phyloP scores from a whole-genome alignment of 2,329 filamentous ascomycete genomes.

The Microsporum ferrugineum region DNA sequence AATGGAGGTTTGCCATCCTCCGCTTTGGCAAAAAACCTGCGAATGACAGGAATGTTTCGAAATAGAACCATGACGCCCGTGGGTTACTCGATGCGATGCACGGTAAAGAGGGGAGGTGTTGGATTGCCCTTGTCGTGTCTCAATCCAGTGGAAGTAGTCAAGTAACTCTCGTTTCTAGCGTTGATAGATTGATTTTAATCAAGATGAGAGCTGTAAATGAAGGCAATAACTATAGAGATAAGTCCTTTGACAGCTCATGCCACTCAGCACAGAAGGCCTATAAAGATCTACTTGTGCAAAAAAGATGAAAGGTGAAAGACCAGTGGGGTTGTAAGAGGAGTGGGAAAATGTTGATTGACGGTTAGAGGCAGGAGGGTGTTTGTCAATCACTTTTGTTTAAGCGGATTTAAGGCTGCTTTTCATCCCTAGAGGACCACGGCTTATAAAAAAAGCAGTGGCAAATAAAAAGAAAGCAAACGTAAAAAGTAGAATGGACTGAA shows the following conservation, averaged over 20 bases:
- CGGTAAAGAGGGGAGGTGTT: not conserved
- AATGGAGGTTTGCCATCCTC: conserved; percentile 37
- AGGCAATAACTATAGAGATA: not conserved
- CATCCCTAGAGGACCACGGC: not conserved
- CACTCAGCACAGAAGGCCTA: not conserved
- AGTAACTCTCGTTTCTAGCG: not conserved
- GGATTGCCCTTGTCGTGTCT: not conserved
- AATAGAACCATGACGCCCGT: not conserved
- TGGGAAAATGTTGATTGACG: not conserved
- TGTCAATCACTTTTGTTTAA: not conserved
- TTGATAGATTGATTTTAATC: not conserved
- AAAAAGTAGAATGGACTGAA: not conserved
- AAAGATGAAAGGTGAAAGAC: not conserved
- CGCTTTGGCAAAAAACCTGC: not conserved
- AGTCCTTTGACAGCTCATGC: not conserved
- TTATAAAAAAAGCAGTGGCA: not conserved
- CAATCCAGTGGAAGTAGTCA: not conserved
- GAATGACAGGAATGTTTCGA: not conserved
- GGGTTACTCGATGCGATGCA: not conserved
- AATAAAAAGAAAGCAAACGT: conserved; percentile 3
- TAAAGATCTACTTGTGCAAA: not conserved
- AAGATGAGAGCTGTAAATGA: not conserved
- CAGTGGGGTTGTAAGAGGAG: not conserved
- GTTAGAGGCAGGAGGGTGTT: not conserved
- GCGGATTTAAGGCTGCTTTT: not conserved